Percentiles rank a stretch among this genome's conserved stretches.
Conservation (phyloP, 352 stramenopile species). For the Phytophthora sojae region DNA sequence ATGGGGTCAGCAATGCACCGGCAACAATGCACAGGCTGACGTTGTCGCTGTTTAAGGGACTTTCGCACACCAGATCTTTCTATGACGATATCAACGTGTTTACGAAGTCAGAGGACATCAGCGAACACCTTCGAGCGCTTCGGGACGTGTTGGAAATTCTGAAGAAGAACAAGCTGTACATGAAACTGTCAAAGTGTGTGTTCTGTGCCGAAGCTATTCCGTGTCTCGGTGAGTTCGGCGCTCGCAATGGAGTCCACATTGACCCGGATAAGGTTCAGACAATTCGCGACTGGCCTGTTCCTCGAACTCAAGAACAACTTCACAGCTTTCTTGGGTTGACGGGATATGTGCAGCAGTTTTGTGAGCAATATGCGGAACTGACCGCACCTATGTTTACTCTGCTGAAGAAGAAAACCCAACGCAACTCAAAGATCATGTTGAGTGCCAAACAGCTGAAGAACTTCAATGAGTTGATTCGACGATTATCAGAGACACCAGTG, state of each 20-base stretch:
- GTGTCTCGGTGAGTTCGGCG: conserved; percentile 32
- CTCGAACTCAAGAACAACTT: conserved; percentile 19
- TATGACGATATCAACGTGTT: conserved; percentile 19
- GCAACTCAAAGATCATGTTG: conserved; percentile 19
- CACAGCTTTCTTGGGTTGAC: conserved; percentile 24
- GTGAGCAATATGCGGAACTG: conserved; percentile 22
- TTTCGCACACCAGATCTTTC: conserved; percentile 1
- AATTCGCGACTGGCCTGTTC: conserved; percentile 29
- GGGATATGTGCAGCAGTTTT: conserved; percentile 33
- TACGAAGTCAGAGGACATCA: conserved; percentile 8
- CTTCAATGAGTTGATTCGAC: conserved; percentile 18
- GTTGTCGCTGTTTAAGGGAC: conserved; percentile 4
- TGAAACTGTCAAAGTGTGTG: conserved; percentile 39
- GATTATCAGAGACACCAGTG: conserved; percentile 10
- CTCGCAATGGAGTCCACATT: conserved; percentile 18
- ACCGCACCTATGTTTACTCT: conserved; percentile 14
- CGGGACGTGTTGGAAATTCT: conserved; percentile 13
- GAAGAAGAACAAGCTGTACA: conserved; percentile 31
- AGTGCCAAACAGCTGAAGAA: conserved; percentile 6
- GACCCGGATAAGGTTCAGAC: conserved; percentile 30
- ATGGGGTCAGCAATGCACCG: conserved; percentile 9
- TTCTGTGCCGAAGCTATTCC: conserved; percentile 38
- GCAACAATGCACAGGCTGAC: conserved; percentile 6
- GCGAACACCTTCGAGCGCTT: conserved; percentile 6
- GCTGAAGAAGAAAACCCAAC: conserved; percentile 16